Evolutionary conservation across 78 protist genomes (phyloP).

Genomic region (Dictyostelium purpureum): DNA sequence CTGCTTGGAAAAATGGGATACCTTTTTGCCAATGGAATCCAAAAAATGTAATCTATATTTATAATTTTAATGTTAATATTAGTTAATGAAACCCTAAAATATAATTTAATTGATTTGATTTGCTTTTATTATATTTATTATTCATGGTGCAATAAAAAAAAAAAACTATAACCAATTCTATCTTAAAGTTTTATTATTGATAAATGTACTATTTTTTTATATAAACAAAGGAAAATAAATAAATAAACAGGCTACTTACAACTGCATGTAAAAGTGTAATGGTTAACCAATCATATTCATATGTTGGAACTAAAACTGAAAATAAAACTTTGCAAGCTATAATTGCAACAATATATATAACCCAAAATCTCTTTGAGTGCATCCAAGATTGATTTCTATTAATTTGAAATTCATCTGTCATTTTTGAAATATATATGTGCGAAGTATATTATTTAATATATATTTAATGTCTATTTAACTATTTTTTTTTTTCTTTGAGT

Average conservation of each 20-base stretch:
- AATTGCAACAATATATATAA: conserved; percentile 28
- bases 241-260: not conserved
- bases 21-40: conserved; percentile 86
- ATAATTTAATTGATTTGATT: not conserved
- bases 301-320: conserved; percentile 28
- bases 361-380: conserved; percentile 60
- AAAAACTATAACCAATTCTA: no score
- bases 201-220: no score
- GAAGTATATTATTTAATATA: no score
- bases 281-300: conserved; percentile 47
- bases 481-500: not conserved
- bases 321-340: not conserved
- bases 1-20: conserved; percentile 74
- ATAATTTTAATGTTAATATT: no score
- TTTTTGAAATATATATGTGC: no score
- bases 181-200: no score
- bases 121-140: not conserved
- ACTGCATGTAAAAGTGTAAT: conserved; percentile 32
- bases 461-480: not conserved
- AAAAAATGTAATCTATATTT: conserved; percentile 64
- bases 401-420: conserved; percentile 59
- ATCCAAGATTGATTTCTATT: conserved; percentile 76
- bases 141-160: not conserved
- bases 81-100: no score
- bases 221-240: no score